Conservation (phyloP, 169 alveolate genomes). For the Toxoplasma gondii region DNA sequence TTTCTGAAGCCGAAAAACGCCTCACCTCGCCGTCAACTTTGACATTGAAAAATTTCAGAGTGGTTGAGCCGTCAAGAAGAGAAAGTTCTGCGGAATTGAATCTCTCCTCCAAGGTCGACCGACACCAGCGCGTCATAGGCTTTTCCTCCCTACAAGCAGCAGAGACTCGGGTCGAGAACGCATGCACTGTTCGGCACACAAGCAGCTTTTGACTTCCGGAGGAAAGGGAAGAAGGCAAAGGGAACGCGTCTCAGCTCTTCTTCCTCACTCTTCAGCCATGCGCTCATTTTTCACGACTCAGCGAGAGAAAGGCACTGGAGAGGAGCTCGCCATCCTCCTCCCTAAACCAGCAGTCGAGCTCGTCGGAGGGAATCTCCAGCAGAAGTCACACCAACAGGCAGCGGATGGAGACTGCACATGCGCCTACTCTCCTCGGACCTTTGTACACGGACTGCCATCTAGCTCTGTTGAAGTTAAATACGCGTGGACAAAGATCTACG, state of each 20-base stretch:
- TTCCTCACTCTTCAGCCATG: neutral
- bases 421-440: no score
- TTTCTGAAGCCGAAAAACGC: neutral
- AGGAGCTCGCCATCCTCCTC: no score
- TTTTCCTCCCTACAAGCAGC: conserved; percentile 30
- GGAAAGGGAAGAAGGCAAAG: neutral
- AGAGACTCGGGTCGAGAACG: neutral
- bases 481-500: no score
- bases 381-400: no score
- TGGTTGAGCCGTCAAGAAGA: neutral
- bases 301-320: no score
- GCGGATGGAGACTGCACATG: no score
- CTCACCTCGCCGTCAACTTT: conserved; percentile 23
- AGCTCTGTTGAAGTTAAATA: no score
- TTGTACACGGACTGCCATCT: no score
- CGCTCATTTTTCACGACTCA: no score
- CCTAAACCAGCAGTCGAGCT: no score
- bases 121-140: conserved; percentile 38
- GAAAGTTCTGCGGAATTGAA: neutral
- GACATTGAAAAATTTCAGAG: conserved; percentile 8
- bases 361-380: no score
- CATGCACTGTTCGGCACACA: neutral
- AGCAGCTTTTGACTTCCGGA: neutral
- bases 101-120: neutral
- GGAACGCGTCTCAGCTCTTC: neutral